Base-by-base conservation (phyloP, 345 rosid genomes). In the Laguncularia racemosa region DNA sequence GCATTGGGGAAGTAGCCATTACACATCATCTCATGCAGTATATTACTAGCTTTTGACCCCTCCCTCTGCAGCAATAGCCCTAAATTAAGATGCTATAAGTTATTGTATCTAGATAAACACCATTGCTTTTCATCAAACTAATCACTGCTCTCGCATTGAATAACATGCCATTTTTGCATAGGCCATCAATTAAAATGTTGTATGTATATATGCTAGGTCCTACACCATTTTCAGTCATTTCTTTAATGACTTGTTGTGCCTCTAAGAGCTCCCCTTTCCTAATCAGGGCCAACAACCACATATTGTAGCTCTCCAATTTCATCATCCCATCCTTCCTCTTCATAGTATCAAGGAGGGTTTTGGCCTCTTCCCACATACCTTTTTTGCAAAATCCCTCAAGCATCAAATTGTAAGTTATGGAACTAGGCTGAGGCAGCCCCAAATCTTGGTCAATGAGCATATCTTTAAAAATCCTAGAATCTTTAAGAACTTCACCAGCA, bases 401-500 rank as follows among this genome's bases (percentile, higher is more conserved):
- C 90, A 93, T 82, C 74, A 89, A 75, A 70, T 93, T 87, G 67
- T 87, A 87, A 0, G 95, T 87, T 63, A 85, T 59, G 50, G 60
- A 18, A 76, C 84, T 85, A 16, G 97, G 99, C 62, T 64, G 81
- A 56, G 99, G 97, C 67, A 93, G 72, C 71, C 99, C 97, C 61
- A 84, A 56, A 48, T 70, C 80, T 60, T 76, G 79, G 71, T 85
- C 99, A 16, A 78, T 52, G 64, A 83, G 86, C 97, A 93, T 89
- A 63, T 93, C 99, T 45, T 96, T 81, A 68, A 89, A 93, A 69
- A 93, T 89, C 60, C 92, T 79, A 58, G 91, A 87, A 43, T 97
- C 99, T 38, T 93, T 96, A 1, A 85, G 72, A 70, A 85, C 72
- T 58, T 87, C 85, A 54, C 99, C 87, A 14, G 73, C 64, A 40